Evolutionary conservation across 2,329 filamentous ascomycete species (phyloP).

Genomic region (Pseudogymnoascus sp.): DNA sequence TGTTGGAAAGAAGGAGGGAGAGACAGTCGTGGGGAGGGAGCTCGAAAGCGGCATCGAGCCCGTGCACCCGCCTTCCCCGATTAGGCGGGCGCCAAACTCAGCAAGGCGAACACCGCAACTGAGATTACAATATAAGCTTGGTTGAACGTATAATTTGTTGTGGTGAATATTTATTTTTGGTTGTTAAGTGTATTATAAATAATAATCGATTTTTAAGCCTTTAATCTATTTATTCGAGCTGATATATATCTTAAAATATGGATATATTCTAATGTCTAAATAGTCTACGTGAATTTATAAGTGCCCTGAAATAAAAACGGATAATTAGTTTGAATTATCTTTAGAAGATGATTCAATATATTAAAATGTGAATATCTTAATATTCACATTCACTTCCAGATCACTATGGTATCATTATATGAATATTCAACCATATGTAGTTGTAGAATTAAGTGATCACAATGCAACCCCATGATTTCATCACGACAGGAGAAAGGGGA

Average conservation of each 20-base stretch:
- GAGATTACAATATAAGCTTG: neutral
- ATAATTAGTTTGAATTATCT: neutral
- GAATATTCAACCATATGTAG: neutral
- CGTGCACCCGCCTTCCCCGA: too few relatives aligned
- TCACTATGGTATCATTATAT: neutral
- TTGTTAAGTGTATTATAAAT: neutral
- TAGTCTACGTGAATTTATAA: neutral
- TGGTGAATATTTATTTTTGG: neutral
- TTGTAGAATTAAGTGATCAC: neutral
- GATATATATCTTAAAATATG: neutral
- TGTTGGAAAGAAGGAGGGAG: too few relatives aligned
- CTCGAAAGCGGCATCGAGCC: too few relatives aligned
- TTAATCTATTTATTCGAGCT: neutral
- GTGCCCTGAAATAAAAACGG: neutral
- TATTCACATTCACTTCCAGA: neutral
- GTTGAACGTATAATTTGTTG: neutral
- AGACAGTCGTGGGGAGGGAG: too few relatives aligned
- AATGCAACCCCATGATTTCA: neutral
- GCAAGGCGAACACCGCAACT: too few relatives aligned
- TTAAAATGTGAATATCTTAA: neutral
- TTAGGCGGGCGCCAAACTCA: too few relatives aligned
- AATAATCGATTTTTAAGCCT: neutral
- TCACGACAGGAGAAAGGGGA: too few relatives aligned
- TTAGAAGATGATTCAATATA: neutral
- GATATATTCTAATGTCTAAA: neutral